Percentiles rank a stretch among this genome's conserved stretches.
These are phyloP conservation scores for Tagetes erecta DNA, from an alignment of 129 eudicot species.

Conservation along the genomic window DNA sequence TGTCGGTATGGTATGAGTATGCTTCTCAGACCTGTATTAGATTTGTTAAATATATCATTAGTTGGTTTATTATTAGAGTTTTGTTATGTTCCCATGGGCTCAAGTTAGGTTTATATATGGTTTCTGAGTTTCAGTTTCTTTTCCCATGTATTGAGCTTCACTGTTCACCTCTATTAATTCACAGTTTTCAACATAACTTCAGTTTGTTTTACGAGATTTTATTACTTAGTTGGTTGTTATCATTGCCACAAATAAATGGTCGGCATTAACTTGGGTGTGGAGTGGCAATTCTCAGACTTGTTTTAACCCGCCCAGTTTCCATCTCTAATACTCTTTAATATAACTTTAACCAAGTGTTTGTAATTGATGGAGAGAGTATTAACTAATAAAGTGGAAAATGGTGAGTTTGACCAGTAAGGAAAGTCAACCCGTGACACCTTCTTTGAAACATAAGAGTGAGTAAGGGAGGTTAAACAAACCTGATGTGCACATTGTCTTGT, in stretches of 20 bases:
- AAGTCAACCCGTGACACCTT: neutral
- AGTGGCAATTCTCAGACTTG: neutral
- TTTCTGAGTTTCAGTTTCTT: too few species aligned
- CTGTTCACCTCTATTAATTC: too few species aligned
- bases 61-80: too few species aligned
- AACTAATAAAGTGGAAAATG: neutral
- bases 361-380: neutral
- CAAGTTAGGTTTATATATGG: too few species aligned
- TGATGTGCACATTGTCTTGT: slow-evolving; percentile 84
- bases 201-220: too few species aligned
- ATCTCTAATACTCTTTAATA: neutral
- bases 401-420: neutral
- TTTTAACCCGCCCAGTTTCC: neutral
- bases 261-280: neutral
- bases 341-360: neutral
- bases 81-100: too few species aligned
- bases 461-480: slow-evolving; percentile 42
- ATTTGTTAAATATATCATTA: neutral
- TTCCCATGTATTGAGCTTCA: too few species aligned
- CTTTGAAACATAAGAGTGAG: neutral
- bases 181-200: too few species aligned
- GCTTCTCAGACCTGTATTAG: slow-evolving; percentile 67
- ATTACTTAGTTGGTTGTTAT: neutral
- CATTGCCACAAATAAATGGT: neutral
- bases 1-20: slow-evolving; percentile 83